These are phyloP conservation scores for Centrapalus pauciflorus DNA, from an alignment of 129 eudicot genomes.

Conservation along the genomic window DNA sequence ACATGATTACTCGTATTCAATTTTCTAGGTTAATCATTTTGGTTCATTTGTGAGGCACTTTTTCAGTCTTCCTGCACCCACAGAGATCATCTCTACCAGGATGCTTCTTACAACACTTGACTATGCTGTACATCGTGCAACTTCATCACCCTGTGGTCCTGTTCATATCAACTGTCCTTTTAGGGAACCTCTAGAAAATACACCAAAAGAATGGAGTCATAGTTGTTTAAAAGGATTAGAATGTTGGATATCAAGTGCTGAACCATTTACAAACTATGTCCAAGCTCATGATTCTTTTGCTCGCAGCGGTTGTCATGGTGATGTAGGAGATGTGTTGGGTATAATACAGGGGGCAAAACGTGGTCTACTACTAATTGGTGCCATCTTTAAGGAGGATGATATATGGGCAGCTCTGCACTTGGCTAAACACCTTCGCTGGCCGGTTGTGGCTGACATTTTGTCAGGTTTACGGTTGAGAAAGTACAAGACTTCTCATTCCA, in stretches of 20 bases:
- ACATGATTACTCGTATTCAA: neutral
- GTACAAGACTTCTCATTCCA: conserved; percentile 37
- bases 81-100: conserved; percentile 68
- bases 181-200: conserved; percentile 79
- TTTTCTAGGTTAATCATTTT: conserved; percentile 66
- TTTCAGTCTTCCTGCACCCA: conserved; percentile 82
- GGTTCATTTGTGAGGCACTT: conserved; percentile 71
- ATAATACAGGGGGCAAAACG: conserved; percentile 53
- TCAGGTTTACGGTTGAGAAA: conserved; percentile 86
- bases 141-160: conserved; percentile 77
- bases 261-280: conserved; percentile 66
- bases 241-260: conserved; percentile 57
- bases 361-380: conserved; percentile 69
- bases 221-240: conserved; percentile 73
- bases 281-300: conserved; percentile 37
- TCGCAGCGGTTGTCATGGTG: conserved; percentile 16
- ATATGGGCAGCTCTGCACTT: conserved; percentile 81
- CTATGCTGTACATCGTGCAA: conserved; percentile 69
- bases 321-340: conserved; percentile 42
- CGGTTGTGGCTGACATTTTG: conserved; percentile 72
- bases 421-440: conserved; percentile 85
- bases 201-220: conserved; percentile 47
- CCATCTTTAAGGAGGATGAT: conserved; percentile 67
- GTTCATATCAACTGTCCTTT: conserved; percentile 90
- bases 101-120: conserved; percentile 82